These are phyloP conservation scores for Acanthamoeba royreba DNA, from an alignment of 208 protist species.

Conservation along the genomic window DNA sequence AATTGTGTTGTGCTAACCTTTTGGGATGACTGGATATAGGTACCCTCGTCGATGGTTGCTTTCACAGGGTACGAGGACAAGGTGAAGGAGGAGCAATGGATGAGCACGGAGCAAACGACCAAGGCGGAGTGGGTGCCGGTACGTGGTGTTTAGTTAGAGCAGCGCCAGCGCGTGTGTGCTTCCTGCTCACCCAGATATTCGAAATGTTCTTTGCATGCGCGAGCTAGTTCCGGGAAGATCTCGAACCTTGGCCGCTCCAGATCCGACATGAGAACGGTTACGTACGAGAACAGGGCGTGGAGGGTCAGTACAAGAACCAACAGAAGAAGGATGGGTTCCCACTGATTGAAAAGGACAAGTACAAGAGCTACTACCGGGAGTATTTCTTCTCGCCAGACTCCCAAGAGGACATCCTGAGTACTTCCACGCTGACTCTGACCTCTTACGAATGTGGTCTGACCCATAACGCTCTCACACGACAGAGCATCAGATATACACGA, in stretches of 20 bases:
- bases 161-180: not conserved
- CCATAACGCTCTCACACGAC: not conserved
- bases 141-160: no score
- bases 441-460: no score
- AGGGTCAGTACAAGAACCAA: not conserved
- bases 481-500: slow-evolving; percentile 18
- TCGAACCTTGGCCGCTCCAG: not conserved
- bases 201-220: not conserved
- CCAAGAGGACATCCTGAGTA: not conserved
- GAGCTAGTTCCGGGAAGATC: not conserved
- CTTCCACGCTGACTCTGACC: no score
- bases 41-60: not conserved
- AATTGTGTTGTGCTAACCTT: not conserved
- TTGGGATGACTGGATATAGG: not conserved
- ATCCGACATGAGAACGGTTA: not conserved
- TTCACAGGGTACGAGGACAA: slow-evolving; percentile 27
- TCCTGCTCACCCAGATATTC: not conserved
- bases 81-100: not conserved
- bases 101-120: not conserved
- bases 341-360: not conserved
- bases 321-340: not conserved
- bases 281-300: not conserved
- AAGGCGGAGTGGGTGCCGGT: not conserved
- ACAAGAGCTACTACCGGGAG: slow-evolving; percentile 19
- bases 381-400: slow-evolving; percentile 14